These are phyloP conservation scores for Rauvolfia tetraphylla DNA, from an alignment of 257 asterid species.

Conservation along the genomic window DNA sequence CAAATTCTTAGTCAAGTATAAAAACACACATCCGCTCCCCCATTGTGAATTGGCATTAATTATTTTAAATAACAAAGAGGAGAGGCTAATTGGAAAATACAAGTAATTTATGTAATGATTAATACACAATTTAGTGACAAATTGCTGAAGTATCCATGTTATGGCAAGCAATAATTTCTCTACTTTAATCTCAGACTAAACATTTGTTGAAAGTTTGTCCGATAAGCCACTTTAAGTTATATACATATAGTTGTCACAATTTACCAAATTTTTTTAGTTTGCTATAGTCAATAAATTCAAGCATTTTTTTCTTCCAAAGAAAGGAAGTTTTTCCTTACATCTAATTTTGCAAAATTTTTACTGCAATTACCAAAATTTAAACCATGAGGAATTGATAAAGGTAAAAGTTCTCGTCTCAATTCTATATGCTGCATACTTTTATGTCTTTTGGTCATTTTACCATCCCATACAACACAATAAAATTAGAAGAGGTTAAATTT, in stretches of 20 bases:
- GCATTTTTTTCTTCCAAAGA: neutral
- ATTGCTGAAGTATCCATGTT: neutral
- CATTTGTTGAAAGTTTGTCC: neutral
- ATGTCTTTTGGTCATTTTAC: neutral
- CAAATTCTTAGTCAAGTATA: too few relatives aligned
- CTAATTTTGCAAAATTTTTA: neutral
- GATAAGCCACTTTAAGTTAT: neutral
- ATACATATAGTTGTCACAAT: neutral
- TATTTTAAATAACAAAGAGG: neutral
- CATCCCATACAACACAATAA: neutral
- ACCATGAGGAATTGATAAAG: neutral
- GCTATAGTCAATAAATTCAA: neutral
- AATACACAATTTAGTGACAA: neutral
- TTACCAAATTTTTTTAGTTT: neutral
- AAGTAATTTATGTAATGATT: neutral
- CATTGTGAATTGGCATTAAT: neutral
- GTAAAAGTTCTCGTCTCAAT: neutral
- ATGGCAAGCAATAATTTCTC: neutral
- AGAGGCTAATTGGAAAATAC: neutral
- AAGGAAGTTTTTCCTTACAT: neutral
- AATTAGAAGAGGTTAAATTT: neutral
- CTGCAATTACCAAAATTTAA: neutral
- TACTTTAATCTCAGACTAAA: neutral
- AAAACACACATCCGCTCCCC: too few relatives aligned
- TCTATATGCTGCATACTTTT: neutral